Evolutionary conservation across 495 filamentous ascomycete genomes (phyloP), one percentile per base, ranked within the genome.

Genomic region (Clohesyomyces aquaticus): DNA sequence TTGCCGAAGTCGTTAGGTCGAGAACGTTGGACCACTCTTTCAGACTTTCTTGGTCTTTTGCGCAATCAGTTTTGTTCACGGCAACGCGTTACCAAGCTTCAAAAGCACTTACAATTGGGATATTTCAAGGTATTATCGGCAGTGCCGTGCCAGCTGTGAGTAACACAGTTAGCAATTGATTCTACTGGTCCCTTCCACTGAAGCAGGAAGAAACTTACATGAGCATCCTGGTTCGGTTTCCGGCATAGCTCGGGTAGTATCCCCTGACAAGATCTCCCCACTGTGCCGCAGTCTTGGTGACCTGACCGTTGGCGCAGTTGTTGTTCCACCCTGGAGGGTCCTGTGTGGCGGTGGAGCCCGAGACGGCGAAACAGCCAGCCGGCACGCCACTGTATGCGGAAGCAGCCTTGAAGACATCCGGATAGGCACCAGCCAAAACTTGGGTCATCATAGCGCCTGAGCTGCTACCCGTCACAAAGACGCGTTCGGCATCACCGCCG

Each of bases 381-480:
- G 85, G 76, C 1, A 88, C 83, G n/a, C 85, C 85, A 6, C 80
- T 73, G 72, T 85, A 87, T 35, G 76, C 83, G 6, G 77, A 78
- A 10, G 77, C 82, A 2, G 83, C 84, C 43, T 79, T 77, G 68
- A 85, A 85, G 19, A 85, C 73, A 19, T 84, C 78, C 16, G 83
- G 84, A 67, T 85, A 85, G 3, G 80, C 78, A 8, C 79, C 83
- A 14, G 78, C 82, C 68, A 86, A 66, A 16, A 84, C 81, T 67
- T 85, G 84, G 35, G 59, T 22, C 38, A 55, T 67, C 82, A 84
- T 85, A 41, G 76, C 82, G 18, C 83, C 83, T 18, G 81, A 83
- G 1, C 79, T 81, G 18, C 72, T 74, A 19, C 82, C 82, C 65
- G 78, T 81, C 22, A 77, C 79, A 59, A 77, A 84, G 38, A 82